Base-by-base conservation (phyloP, 2,329 filamentous ascomycete species). In the Aspergillus sp. region DNA sequence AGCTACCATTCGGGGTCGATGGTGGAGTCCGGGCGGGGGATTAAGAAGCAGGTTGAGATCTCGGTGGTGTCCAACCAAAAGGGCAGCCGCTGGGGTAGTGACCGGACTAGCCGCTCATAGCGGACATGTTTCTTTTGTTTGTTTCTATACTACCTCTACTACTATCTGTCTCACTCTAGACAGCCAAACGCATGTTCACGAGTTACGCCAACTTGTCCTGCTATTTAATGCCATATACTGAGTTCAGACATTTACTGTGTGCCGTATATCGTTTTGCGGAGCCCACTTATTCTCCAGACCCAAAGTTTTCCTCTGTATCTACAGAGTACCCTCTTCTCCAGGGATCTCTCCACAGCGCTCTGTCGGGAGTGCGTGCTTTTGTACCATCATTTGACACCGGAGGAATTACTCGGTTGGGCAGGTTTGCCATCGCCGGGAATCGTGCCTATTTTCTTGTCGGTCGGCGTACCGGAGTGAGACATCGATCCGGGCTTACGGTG, bases 21-120 rank as follows among this genome's bases (percentile, higher is more conserved):
- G 13, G 54, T 59, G 32, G 49, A 57, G 25, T 55, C 57, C n/a
- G 28, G 59, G 4, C 54, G 57, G 0, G 70, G 69, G 3, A 73
- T 73, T 12, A 70, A 63, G 25, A 73, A 73, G 41, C 69, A 72
- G 58, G 64, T 73, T 2, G 71, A 73, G 15, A 70, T 73, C 13
- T 64, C 62, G 15, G 65, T 70, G 0, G 30, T 65, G n/a, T 63
- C 66, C 5, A 43, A 55, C n/a, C 45, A 43, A 19, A 43, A 19
- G 39, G 17, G 15, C 17, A 30, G 23, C 19, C 41, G 45, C 12
- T 23, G 23, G 19, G 45, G 45, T 36, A 13, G 21, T 25, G 45
- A 49, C 15, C 25, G 25, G 21, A 15, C 15, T 7, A 30, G 21
- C 45, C 45, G 25, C 21, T 23, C 23, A n/a, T 30, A 28, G 45